Percentiles rank a stretch among this genome's conserved stretches.
These are phyloP conservation scores for Parmelia sp. DNA, from an alignment of 495 filamentous ascomycete species.

Conservation along the genomic window DNA sequence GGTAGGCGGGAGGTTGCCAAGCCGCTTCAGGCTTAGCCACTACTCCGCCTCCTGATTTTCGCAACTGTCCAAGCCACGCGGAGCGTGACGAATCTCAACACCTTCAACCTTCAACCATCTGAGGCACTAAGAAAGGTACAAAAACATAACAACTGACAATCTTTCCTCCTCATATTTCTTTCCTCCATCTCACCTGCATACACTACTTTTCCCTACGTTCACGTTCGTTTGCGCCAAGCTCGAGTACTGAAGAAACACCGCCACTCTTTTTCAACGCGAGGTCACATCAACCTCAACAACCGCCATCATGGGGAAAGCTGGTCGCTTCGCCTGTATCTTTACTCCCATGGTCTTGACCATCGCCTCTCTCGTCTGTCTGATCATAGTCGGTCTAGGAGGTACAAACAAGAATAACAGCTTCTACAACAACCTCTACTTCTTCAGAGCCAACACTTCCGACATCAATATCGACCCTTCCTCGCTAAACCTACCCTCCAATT, in stretches of 20 bases:
- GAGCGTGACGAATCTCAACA: conserved; percentile 4
- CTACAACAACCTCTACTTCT: conserved; percentile 58
- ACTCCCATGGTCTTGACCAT: conserved; percentile 70
- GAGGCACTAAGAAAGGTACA: background rate
- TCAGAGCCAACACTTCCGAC: conserved; percentile 49
- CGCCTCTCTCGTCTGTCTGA: conserved; percentile 62
- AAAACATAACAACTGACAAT: background rate
- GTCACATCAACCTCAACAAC: conserved; percentile 3
- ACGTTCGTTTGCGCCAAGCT: conserved; percentile 5
- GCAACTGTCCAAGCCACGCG: background rate
- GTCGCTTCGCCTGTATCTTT: conserved; percentile 74
- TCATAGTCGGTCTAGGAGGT: conserved; percentile 67
- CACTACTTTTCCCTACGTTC: background rate
- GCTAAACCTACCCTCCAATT: conserved; percentile 29
- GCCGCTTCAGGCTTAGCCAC: background rate
- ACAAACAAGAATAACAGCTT: conserved; percentile 52
- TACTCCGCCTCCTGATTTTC: background rate
- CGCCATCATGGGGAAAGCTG: conserved; percentile 60
- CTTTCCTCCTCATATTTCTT: background rate
- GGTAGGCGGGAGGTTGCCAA: background rate
- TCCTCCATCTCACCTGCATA: background rate
- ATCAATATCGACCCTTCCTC: conserved; percentile 22
- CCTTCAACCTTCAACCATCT: background rate
- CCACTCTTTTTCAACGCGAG: background rate
- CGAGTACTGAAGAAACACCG: background rate